Base-by-base conservation (phyloP, 2,329 filamentous ascomycete species). In the Neopestalotiopsis clavispora region DNA sequence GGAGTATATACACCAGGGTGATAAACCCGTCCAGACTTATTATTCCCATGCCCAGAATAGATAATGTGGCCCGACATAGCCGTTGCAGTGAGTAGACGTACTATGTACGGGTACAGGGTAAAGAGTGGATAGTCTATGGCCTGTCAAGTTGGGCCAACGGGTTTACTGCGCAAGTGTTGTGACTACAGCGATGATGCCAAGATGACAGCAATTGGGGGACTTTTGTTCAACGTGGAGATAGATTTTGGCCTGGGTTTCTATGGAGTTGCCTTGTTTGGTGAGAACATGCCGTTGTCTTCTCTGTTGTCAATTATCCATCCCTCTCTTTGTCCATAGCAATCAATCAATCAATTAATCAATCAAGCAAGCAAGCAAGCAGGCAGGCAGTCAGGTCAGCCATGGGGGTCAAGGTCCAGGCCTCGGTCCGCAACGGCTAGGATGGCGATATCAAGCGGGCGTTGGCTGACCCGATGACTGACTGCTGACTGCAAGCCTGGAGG, bases 401-500 rank as follows among this genome's bases (percentile, higher is more conserved):
- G 61, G 69, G 58, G 40, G 34, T 72, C 57, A 68, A 74, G 45
- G 45, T 52, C 72, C 72, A 74, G 71, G 72, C 67, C 72, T 74
- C 73, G 73, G 73, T 73, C 73, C 72, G 73, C 67, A 59, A 69
- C 69, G 57, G 70, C 70, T 67, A 73, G 70, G 71, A 73, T 71
- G 71, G 71, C 68, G 67, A 74, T 23, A 28, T 14, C 30, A 23
- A 23, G 23, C 72, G 72, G 68, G 70, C 72, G 74, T 72, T 75
- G 74, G 73, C 71, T 74, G 71, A 71, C 71, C 73, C 72, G 72
- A 72, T 66, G 68, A 71, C 73, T 75, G 75, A 71, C 72, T 52
- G 45, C 72, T 52, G 45, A 20, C 45, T n/a, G 34, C 34, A 73
- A 71, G 69, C 74, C 70, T 72, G 71, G 71, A 71, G 67, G 73